Evolutionary conservation across 495 filamentous ascomycete genomes (phyloP).

Genomic region (Viridothelium virens): DNA sequence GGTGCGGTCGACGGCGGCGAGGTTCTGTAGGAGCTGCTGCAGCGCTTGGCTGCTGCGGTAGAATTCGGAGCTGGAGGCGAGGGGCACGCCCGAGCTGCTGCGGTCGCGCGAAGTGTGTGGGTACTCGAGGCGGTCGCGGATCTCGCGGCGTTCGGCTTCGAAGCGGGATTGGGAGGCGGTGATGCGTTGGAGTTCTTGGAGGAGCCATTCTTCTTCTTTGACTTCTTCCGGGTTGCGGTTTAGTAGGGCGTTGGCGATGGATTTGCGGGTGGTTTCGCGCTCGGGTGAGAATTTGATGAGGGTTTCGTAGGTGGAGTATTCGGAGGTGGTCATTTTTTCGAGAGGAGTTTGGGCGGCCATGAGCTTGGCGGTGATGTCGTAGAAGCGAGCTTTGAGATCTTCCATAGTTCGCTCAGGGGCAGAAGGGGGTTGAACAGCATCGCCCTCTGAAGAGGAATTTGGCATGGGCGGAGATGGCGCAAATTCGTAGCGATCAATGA

Average conservation of each 20-base stretch:
- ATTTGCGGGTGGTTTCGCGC: conserved; percentile 69
- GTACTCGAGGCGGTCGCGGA: conserved; percentile 80
- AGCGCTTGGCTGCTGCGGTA: conserved; percentile 77
- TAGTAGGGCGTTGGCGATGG: conserved; percentile 71
- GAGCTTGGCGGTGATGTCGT: conserved; percentile 72
- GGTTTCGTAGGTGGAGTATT: conserved; percentile 72
- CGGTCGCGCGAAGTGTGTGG: conserved; percentile 52
- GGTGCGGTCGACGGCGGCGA: conserved; percentile 69
- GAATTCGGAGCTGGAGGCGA: conserved; percentile 34
- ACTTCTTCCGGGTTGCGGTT: conserved; percentile 76
- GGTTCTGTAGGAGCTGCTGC: conserved; percentile 66
- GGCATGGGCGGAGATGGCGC: conserved; percentile 38
- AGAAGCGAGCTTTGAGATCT: conserved; percentile 86
- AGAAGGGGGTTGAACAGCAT: conserved; percentile 39
- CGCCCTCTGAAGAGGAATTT: conserved; percentile 39
- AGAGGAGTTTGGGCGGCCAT: conserved; percentile 76
- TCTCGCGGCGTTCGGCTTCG: conserved; percentile 77
- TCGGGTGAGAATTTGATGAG: conserved; percentile 77
- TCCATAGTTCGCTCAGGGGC: conserved; percentile 58
- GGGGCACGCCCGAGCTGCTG: conserved; percentile 29
- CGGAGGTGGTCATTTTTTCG: conserved; percentile 73
- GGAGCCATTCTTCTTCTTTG: conserved; percentile 78
- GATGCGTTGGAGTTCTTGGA: conserved; percentile 85
- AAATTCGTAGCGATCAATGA: conserved; percentile 85
- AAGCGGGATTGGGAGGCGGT: conserved; percentile 70